Base-by-base conservation (phyloP, 768 basidiomycete species). In the Phylloporus sp. region DNA sequence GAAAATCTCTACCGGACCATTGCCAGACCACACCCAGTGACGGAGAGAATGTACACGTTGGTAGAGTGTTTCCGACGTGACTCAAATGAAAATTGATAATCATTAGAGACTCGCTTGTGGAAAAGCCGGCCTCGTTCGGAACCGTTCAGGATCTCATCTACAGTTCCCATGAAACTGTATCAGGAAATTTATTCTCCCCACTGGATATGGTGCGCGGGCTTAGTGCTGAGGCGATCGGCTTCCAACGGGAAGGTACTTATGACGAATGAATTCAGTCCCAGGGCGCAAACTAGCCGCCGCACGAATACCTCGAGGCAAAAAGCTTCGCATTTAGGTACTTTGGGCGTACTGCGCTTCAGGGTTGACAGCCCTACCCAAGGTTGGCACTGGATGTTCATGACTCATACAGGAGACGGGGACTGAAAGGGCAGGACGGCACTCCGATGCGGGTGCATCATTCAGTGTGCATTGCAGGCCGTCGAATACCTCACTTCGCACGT, bases 241-340 rank as follows among this genome's bases (percentile, higher is more conserved):
- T 63, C 68, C 54, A 61, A 55, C 59, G 56, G 64, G 49, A 61
- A 51, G n/a, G 59, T 43, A 18, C 52, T n/a, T 45, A 64, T 70
- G 68, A 66, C 63, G 62, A 67, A 59, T 60, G 43, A 54, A 57
- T 54, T 22, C 45, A 29, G 58, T 58, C 54, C 56, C 58, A 59
- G 52, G 60, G 59, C 65, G 66, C 60, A 68, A 67, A 53, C 47
- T 53, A 36, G 44, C 51, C 50, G 62, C 64, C 67, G 59, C 69
- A 69, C 67, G 49, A 29, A 65, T 58, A 57, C 67, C 67, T 67
- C 67, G 67, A 70, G 67, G 67, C 54, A 35, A 7, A 49, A 57
- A 57, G 27, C 44, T 63, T 68, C 54, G 39, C 58, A 47, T 53
- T 69, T 64, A 63, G 66, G 68, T 68, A 68, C 57, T 62, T 43